These are phyloP conservation scores for Ophiocordyceps camponoti-saundersi DNA, from an alignment of 2,329 filamentous ascomycete genomes.

Conservation along the genomic window DNA sequence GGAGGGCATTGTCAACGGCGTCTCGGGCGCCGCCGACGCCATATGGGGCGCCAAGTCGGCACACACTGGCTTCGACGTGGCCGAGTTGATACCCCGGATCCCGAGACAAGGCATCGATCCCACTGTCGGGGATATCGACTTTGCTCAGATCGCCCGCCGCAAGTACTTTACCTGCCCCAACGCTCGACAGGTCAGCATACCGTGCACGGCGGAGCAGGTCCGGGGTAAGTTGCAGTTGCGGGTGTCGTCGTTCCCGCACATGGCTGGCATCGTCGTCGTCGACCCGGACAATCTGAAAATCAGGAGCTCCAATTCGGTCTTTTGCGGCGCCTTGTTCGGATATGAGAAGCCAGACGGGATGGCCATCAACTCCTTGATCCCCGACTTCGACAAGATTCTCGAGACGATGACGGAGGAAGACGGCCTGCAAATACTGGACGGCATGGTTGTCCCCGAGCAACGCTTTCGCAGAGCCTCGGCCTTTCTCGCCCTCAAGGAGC, in stretches of 20 bases:
- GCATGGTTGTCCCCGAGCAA: slow-evolving; percentile 93
- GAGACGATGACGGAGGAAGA: slow-evolving; percentile 75
- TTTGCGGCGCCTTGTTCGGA: slow-evolving; percentile 83
- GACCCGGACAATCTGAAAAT: slow-evolving; percentile 64
- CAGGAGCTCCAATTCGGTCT: slow-evolving; percentile 87
- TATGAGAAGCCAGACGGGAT: slow-evolving; percentile 70
- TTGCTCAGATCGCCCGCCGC: slow-evolving; percentile 52
- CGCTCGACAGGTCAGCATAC: slow-evolving; percentile 61
- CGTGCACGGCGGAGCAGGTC: slow-evolving; percentile 62
- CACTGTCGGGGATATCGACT: slow-evolving; percentile 58
- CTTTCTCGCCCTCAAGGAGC: slow-evolving; percentile 68
- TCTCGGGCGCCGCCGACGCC: slow-evolving; percentile 59
- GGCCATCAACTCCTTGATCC: slow-evolving; percentile 64
- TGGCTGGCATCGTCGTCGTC: slow-evolving; percentile 89
- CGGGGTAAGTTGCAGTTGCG: slow-evolving; percentile 55
- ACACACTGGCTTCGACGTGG: slow-evolving; percentile 54
- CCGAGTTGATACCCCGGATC: slow-evolving; percentile 63
- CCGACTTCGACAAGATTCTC: slow-evolving; percentile 72
- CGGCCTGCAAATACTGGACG: slow-evolving; percentile 65
- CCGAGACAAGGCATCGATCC: slow-evolving; percentile 58
- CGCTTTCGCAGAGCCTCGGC: slow-evolving; percentile 83
- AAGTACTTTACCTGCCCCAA: slow-evolving; percentile 78
- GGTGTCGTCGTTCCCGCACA: slow-evolving; percentile 89
- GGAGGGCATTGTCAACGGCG: slow-evolving; percentile 52
- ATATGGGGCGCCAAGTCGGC: slow-evolving; percentile 70